Conservation (phyloP, 148 eudicot species). For the Fagopyrum homotropicum region DNA sequence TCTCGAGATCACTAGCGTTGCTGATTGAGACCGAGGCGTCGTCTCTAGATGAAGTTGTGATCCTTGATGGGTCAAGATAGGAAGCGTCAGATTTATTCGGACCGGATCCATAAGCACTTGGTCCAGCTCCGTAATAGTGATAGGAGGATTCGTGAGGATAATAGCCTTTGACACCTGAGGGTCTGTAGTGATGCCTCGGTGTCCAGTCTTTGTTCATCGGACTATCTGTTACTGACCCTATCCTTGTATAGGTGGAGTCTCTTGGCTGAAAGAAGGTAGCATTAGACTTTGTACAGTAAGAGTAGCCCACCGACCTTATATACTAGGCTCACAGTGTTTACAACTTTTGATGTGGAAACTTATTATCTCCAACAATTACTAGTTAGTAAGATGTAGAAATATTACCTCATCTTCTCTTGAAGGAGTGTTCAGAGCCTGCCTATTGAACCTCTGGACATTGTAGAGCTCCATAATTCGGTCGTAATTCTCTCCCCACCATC, state of each 20-base stretch:
- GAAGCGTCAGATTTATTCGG: slow-evolving; percentile 34
- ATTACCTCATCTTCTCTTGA: slow-evolving; percentile 78
- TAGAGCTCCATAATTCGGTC: slow-evolving; percentile 98
- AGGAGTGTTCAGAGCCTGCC: slow-evolving; percentile 90
- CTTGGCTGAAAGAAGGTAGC: slow-evolving; percentile 38
- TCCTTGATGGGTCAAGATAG: slow-evolving; percentile 74
- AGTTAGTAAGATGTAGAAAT: background rate
- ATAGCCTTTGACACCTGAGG: slow-evolving; percentile 45
- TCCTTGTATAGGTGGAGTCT: slow-evolving; percentile 75
- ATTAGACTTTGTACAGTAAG: background rate
- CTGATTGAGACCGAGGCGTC: slow-evolving; percentile 78
- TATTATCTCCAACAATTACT: background rate
- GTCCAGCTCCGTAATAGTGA: slow-evolving; percentile 13
- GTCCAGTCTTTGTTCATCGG: slow-evolving; percentile 90
- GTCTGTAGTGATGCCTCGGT: slow-evolving; percentile 63
- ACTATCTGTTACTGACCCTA: slow-evolving; percentile 81
- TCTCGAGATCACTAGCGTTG: slow-evolving; percentile 89
- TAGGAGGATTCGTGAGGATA: slow-evolving; percentile 45
- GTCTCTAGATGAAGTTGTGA: slow-evolving; percentile 78
- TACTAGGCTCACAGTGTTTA: too few species aligned
- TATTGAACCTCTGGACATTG: slow-evolving; percentile 90
- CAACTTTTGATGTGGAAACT: too few species aligned
- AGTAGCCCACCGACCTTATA: too few species aligned
- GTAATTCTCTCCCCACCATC: slow-evolving; percentile 99
- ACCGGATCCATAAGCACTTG: slow-evolving; percentile 5